Evolutionary conservation across 805 yeast species (phyloP), one percentile per base, ranked within the genome.

Genomic region (Hanseniaspora meyeri): DNA sequence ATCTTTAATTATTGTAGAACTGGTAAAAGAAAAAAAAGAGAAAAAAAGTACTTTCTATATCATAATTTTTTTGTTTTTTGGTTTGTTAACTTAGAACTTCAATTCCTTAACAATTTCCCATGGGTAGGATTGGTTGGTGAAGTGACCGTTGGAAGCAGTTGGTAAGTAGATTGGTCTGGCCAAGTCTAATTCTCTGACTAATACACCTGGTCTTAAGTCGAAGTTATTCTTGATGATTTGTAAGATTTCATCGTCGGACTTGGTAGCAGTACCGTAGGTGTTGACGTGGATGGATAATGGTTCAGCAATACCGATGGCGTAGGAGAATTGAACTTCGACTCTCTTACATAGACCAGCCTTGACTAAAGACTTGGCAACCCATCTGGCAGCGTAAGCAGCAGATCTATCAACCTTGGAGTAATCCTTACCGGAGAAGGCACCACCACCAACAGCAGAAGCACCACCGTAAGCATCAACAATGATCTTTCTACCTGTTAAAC

Each of bases 401-500:
- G 97, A 91, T 79, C 98, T 87, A 76, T 93, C 98, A 70, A 93
- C 98, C 82, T 93, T 93, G 73, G 97, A 88, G 87, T 87, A 93
- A 77, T 93, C 98, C 81, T 93, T 93, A 76, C 98, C 98, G 62
- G 96, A 86, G 89, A 93, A 93, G 63, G 98, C 98, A 81, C 98
- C 98, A 81, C 98, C 98, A 77, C 98, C 98, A 81, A 93, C 98
- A 70, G 98, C 97, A 77, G 98, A 97, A 95, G 98, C 95, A 70
- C 98, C 98, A 79, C 98, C 98, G 78, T 93, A 93, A 63, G 98
- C 95, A 76, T 93, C 98, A 72, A 93, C 98, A 69, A 93, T 93
- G 75, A 93, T 93, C 81, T 93, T 93, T 80, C 98, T 88, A 75
- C 98, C 98, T 65, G 98, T 93, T 71, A 93, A 79, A 80, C 98